A percentile compares a stretch with the other conserved stretches of the same genome.
phyloP scores from a whole-genome alignment of 2,329 filamentous ascomycete genomes.

The Claviceps digitariae region DNA sequence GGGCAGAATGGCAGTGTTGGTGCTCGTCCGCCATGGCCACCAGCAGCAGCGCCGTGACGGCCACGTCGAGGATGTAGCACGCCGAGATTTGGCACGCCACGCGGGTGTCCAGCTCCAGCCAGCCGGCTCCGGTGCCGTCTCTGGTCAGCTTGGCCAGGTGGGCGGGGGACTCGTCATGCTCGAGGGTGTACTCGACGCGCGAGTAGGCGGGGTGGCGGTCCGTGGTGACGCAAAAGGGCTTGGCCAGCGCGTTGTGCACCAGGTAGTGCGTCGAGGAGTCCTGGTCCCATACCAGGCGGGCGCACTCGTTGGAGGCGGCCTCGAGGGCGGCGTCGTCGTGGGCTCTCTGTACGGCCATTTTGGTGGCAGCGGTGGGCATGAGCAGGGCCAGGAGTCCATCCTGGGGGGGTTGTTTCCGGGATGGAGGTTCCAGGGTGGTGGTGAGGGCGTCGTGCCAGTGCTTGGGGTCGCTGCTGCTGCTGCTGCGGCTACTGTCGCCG shows the following conservation, averaged over 20 bases:
- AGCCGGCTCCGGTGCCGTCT: slow-evolving; percentile 45
- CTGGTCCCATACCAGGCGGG: slow-evolving; percentile 57
- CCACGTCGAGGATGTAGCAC: slow-evolving; percentile 50
- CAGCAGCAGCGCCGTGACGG: slow-evolving; percentile 44
- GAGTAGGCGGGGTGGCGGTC: slow-evolving; percentile 46
- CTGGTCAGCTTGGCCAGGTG: slow-evolving; percentile 47
- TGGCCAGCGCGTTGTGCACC: slow-evolving; percentile 49
- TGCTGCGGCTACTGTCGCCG: slow-evolving; percentile 10
- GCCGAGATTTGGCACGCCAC: slow-evolving; percentile 45
- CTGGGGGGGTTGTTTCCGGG: slow-evolving; percentile 38
- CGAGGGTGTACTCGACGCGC: slow-evolving; percentile 49
- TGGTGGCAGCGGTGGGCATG: slow-evolving; percentile 52
- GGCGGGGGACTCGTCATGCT: slow-evolving; percentile 48
- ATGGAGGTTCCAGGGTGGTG: slow-evolving; percentile 43
- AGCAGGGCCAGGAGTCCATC: slow-evolving; percentile 55
- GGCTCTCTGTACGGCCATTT: slow-evolving; percentile 46
- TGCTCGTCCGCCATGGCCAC: slow-evolving; percentile 42
- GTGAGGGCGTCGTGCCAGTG: slow-evolving; percentile 44
- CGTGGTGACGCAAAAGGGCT: slow-evolving; percentile 47
- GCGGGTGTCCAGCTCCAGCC: slow-evolving; percentile 47
- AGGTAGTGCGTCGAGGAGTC: slow-evolving; percentile 46
- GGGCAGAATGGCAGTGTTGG: slow-evolving; percentile 24
- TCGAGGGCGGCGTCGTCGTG: slow-evolving; percentile 44
- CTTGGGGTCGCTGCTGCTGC: slow-evolving; percentile 24
- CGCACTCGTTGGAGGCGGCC: slow-evolving; percentile 55